Percentiles rank a stretch among this genome's conserved stretches.
phyloP scores from a whole-genome alignment of 768 basidiomycete species.

The Hirschioporus abietinus region DNA sequence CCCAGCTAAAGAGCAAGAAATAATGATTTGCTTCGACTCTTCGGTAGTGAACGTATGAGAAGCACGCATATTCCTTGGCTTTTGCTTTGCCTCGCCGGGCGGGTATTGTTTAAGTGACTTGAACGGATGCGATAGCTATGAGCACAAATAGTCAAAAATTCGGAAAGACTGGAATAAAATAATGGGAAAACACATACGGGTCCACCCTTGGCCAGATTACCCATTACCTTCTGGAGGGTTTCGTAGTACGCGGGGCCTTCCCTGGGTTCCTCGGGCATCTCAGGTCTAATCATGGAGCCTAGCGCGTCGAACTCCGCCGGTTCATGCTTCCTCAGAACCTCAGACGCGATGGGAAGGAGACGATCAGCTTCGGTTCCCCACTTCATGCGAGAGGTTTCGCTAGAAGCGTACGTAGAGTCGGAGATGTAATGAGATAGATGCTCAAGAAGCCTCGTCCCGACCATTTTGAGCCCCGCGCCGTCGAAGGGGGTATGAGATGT shows the following conservation, averaged over 20 bases:
- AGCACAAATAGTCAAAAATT: not conserved
- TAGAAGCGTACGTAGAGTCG: slow-evolving; percentile 9
- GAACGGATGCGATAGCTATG: not conserved
- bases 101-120: not conserved
- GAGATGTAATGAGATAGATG: slow-evolving; percentile 1
- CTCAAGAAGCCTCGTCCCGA: slow-evolving; percentile 16
- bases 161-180: not conserved
- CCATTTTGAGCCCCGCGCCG: slow-evolving; percentile 19
- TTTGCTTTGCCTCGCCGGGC: not conserved
- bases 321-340: slow-evolving; percentile 1
- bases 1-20: not conserved
- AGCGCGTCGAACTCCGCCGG: not conserved
- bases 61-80: slow-evolving; percentile 7
- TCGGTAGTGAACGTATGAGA: slow-evolving; percentile 13
- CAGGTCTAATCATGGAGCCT: slow-evolving; percentile 10
- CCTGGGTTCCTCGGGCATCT: slow-evolving; percentile 12
- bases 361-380: slow-evolving; percentile 20
- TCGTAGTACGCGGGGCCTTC: slow-evolving; percentile 14
- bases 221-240: slow-evolving; percentile 9
- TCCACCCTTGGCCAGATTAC: not conserved
- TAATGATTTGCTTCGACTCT: slow-evolving; percentile 13
- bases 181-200: slow-evolving; percentile 1
- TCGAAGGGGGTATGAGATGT: slow-evolving; percentile 22
- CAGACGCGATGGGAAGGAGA: slow-evolving; percentile 15
- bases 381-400: not conserved